Conservation (phyloP, 129 eudicot genomes). For the Lactuca sativa region DNA sequence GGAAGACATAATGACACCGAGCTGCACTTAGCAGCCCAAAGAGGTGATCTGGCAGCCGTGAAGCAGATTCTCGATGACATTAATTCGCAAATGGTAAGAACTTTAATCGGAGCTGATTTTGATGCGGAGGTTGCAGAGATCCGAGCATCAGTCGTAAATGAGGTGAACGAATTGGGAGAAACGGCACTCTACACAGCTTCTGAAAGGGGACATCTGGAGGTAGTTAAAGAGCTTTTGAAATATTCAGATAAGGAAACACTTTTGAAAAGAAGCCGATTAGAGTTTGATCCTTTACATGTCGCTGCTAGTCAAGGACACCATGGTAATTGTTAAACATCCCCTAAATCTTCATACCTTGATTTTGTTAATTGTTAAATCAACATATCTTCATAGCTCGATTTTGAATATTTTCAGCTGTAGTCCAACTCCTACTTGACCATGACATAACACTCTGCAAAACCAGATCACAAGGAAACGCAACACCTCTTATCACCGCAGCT, state of each 20-base stretch:
- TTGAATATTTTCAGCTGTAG: conserved; percentile 49
- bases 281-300: conserved; percentile 67
- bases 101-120: conserved; percentile 59
- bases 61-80: conserved; percentile 62
- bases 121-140: conserved; percentile 73
- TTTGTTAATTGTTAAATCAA: background rate
- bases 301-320: conserved; percentile 82
- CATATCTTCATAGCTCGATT: background rate
- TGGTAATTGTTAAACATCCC: conserved; percentile 37
- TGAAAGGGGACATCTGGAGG: conserved; percentile 67
- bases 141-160: conserved; percentile 62
- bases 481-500: conserved; percentile 73
- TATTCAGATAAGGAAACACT: conserved; percentile 53
- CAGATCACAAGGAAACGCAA: conserved; percentile 55
- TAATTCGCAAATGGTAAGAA: conserved; percentile 60
- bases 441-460: conserved; percentile 60
- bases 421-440: conserved; percentile 63
- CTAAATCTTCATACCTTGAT: background rate
- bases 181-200: conserved; percentile 69
- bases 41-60: conserved; percentile 70
- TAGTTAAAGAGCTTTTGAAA: conserved; percentile 69
- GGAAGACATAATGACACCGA: conserved; percentile 79
- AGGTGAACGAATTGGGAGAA: conserved; percentile 62
- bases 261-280: conserved; percentile 46
- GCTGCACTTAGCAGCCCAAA: conserved; percentile 80